A percentile compares a stretch with the other conserved stretches of the same genome.
Evolutionary conservation across 148 eudicot species (phyloP).

Genomic region (Chenopodium suecicum): DNA sequence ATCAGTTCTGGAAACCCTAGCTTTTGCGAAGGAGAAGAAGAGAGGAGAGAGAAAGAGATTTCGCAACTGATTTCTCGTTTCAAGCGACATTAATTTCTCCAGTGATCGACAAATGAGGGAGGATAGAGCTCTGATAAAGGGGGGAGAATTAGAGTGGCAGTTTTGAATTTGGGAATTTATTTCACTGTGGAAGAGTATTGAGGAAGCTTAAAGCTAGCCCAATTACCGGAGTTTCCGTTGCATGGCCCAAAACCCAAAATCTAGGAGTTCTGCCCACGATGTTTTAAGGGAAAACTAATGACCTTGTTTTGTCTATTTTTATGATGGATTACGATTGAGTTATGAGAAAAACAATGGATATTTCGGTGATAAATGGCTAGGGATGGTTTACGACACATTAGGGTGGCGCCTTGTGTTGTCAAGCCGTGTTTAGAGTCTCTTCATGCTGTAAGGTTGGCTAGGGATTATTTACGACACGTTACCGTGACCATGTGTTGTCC

Average conservation of each 20-base stretch:
- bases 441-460: no score
- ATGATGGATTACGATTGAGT: background rate
- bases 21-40: background rate
- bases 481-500: no score
- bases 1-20: slow-evolving; percentile 1
- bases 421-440: no score
- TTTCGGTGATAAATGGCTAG: no score
- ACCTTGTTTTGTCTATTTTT: no score
- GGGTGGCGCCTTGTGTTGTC: no score
- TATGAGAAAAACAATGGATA: background rate
- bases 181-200: background rate
- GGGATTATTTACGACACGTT: no score
- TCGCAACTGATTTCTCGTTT: background rate
- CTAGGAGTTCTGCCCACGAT: background rate
- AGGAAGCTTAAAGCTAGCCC: background rate
- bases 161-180: background rate
- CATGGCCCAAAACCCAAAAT: background rate
- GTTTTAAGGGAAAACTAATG: background rate
- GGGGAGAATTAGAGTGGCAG: background rate
- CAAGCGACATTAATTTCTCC: background rate
- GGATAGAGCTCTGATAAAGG: background rate
- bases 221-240: background rate
- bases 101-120: slow-evolving; percentile 7
- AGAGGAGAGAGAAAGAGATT: slow-evolving; percentile 10
- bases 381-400: no score